phyloP scores from a whole-genome alignment of 306 rosid genomes.

The Echinosophora koreensis region DNA sequence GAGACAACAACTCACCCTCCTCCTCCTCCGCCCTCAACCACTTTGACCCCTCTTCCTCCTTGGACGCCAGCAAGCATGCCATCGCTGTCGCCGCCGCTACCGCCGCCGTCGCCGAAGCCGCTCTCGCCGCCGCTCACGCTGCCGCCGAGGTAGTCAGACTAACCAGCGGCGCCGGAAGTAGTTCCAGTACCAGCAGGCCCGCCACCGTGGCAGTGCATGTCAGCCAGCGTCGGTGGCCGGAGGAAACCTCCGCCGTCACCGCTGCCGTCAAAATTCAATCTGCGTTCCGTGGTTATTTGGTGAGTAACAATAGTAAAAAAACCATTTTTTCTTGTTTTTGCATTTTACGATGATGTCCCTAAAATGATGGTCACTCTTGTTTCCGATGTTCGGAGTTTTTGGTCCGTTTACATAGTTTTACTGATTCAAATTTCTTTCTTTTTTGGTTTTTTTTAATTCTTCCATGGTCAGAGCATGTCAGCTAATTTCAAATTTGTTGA shows the following conservation, averaged over 20 bases:
- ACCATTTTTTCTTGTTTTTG: not conserved
- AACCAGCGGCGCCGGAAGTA: conserved; percentile 49
- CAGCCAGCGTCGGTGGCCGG: conserved; percentile 48
- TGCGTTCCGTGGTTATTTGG: conserved; percentile 87
- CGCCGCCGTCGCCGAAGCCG: conserved; percentile 93
- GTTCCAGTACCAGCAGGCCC: conserved; percentile 10
- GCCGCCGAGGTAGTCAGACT: conserved; percentile 95
- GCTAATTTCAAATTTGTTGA: conserved; percentile 48
- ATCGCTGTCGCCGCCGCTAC: conserved; percentile 96
- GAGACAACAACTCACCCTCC: conserved; percentile 18
- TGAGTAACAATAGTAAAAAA: conserved; percentile 38
- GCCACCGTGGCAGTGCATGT: not conserved
- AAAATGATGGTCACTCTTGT: conserved; percentile 4
- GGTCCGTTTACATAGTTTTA: conserved; percentile 1
- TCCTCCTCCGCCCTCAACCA: conserved; percentile 7
- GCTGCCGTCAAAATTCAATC: conserved; percentile 83
- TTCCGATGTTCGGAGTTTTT: conserved; percentile 7
- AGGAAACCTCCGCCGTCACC: not conserved
- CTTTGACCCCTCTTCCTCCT: conserved; percentile 39
- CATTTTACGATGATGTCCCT: conserved; percentile 12
- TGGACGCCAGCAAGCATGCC: conserved; percentile 83
- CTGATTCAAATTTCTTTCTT: not conserved
- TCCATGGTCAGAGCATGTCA: conserved; percentile 1
- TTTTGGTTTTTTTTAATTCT: not conserved
- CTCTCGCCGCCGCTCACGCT: conserved; percentile 91